Conservation (phyloP, 176 grass and related monocot genomes). For the Alloteropsis semialata region DNA sequence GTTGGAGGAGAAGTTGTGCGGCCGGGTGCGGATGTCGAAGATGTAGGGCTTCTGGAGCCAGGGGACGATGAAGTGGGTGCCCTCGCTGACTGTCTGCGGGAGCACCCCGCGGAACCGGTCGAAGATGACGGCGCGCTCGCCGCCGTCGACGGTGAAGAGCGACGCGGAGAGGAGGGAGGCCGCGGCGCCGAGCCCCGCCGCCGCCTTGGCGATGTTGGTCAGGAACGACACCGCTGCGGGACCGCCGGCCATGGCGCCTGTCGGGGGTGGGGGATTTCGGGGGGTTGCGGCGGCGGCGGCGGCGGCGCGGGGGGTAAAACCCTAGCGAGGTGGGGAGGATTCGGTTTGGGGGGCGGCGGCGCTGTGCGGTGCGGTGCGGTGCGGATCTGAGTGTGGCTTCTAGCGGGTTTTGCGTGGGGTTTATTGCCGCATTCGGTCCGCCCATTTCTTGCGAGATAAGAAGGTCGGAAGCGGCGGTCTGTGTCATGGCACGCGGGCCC, state of each 20-base stretch:
- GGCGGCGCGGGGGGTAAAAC: slow-evolving; percentile 44
- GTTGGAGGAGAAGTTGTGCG: slow-evolving; percentile 95
- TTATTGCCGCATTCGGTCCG: slow-evolving; percentile 15
- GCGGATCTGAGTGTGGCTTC: slow-evolving; percentile 17
- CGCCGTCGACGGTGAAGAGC: slow-evolving; percentile 94
- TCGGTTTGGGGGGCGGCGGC: neutral
- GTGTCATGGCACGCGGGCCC: slow-evolving; percentile 4
- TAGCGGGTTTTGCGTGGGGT: slow-evolving; percentile 40
- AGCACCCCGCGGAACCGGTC: slow-evolving; percentile 93
- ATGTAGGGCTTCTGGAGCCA: slow-evolving; percentile 97
- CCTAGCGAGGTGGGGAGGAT: slow-evolving; percentile 28
- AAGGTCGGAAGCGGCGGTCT: slow-evolving; percentile 16
- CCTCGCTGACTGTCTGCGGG: slow-evolving; percentile 71
- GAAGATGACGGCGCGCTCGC: slow-evolving; percentile 93
- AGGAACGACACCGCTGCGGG: slow-evolving; percentile 70
- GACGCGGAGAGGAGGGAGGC: slow-evolving; percentile 63
- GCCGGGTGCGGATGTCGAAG: slow-evolving; percentile 96
- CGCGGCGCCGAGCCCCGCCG: slow-evolving; percentile 59
- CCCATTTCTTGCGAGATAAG: slow-evolving; percentile 49
- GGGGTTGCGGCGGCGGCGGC: slow-evolving; percentile 19
- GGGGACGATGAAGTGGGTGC: slow-evolving; percentile 95
- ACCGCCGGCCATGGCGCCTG: slow-evolving; percentile 42
- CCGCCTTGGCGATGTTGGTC: slow-evolving; percentile 69
- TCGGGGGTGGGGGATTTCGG: neutral
- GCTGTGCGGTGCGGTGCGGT: neutral